Base-by-base conservation (phyloP, 805 yeast species). In the Kregervanrija fluxuum region DNA sequence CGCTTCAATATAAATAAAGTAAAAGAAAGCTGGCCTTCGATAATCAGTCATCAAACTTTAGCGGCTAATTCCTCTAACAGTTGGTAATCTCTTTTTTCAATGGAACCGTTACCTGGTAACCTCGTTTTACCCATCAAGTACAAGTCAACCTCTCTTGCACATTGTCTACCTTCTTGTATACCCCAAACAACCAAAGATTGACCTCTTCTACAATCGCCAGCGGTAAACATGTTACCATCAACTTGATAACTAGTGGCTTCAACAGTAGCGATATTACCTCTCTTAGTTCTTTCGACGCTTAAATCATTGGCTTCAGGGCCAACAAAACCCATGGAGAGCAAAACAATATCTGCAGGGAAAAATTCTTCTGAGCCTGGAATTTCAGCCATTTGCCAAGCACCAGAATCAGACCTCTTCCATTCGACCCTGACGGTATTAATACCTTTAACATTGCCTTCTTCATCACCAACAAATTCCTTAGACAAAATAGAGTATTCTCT, bases 361-460 rank as follows among this genome's bases (percentile, higher is more conserved):
- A 84, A 73, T 62, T 91, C 96, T 64, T 93, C 98, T 48, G 90
- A 80, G 44, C 91, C 93, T 47, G 98, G 96, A 55, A 90, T 80
- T 70, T 91, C 98, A 53, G 90, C 85, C 99, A 93, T 93, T 68
- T 90, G 97, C 98, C 98, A 91, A 33, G 95, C 97, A 15, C 98
- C 98, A 45, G 84, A 74, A 59, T 85, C 95, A 15, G 96, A 82
- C 61, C 88, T 80, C 74, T 87, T 89, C 99, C 99, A 91, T 68
- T 93, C 99, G 49, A 91, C 98, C 62, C 98, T 80, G 39, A 91
- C 95, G 3, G 98, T 90, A 67, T 87, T 88, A 65, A 91, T 89
- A 42, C 96, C 98, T 67, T 78, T 86, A 45, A 91, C 98, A 57
- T 90, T 88, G 46, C 97, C 97, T 41, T 86, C 88, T 10, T 82